Evolutionary conservation across 805 yeast genomes (phyloP).

Genomic region (Ogataea paradorogensis): DNA sequence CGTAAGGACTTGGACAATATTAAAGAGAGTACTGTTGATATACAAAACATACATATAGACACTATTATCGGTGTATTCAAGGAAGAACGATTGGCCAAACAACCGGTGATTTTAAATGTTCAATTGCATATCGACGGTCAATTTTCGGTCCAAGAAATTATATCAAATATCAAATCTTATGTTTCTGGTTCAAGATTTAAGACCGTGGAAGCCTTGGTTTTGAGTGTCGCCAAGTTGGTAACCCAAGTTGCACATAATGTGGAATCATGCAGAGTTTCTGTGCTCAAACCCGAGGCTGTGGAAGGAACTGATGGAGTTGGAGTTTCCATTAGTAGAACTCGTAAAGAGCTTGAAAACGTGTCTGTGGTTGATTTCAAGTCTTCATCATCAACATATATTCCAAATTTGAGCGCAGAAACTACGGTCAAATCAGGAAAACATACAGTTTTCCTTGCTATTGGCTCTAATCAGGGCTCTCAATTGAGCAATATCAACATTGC

Average conservation of each 20-base stretch:
- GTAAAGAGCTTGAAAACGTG: conserved; percentile 35
- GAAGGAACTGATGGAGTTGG: conserved; percentile 89
- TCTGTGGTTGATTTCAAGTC: conserved; percentile 24
- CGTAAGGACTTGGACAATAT: conserved; percentile 1
- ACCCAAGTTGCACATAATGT: conserved; percentile 12
- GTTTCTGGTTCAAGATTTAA: conserved; percentile 81
- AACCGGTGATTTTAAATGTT: conserved; percentile 65
- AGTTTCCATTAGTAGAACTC: conserved; percentile 59
- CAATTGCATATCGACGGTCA: conserved; percentile 36
- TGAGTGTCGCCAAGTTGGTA: conserved; percentile 51
- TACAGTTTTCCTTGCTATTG: conserved; percentile 77
- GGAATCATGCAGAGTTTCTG: conserved; percentile 47
- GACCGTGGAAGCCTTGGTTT: conserved; percentile 90
- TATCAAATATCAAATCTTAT: conserved; percentile 50
- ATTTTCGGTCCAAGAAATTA: conserved; percentile 40
- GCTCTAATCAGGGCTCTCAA: conserved; percentile 80
- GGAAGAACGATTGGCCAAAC: conserved; percentile 80
- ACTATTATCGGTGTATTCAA: conserved; percentile 93
- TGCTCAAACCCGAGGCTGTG: conserved; percentile 85
- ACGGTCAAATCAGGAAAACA: conserved; percentile 32
- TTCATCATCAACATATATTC: conserved; percentile 20
- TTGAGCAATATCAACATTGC: conserved; percentile 59
- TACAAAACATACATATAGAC: conserved; percentile 50
- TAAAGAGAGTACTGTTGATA: conserved; percentile 6
- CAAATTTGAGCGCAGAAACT: conserved; percentile 30